These are phyloP conservation scores for Diplodia mutila DNA, from an alignment of 2,329 filamentous ascomycete genomes.

Conservation along the genomic window DNA sequence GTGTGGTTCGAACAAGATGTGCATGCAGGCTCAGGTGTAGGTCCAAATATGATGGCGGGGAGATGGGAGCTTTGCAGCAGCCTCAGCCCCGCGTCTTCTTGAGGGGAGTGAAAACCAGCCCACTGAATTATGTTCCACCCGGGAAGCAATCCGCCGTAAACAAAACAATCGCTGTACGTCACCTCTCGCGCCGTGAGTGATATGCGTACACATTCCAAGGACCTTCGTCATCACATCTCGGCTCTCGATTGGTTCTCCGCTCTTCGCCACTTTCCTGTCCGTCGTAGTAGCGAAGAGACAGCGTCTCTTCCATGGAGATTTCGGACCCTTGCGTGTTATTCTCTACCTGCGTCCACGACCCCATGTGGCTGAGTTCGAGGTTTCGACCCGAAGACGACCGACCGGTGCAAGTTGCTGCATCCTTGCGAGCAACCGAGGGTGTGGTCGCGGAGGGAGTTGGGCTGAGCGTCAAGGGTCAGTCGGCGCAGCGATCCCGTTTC, in stretches of 20 bases:
- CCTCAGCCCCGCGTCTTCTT: too few species aligned
- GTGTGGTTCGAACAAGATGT: neutral
- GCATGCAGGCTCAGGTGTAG: too few species aligned
- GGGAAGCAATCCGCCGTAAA: neutral
- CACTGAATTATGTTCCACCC: too few species aligned
- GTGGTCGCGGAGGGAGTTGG: neutral
- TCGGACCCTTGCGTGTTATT: neutral
- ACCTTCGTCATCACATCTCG: neutral
- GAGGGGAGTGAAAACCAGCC: too few species aligned
- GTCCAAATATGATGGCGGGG: too few species aligned
- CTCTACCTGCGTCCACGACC: neutral
- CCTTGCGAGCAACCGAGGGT: neutral
- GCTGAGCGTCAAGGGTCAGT: neutral
- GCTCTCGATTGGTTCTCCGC: neutral
- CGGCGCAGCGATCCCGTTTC: neutral
- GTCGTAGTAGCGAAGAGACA: neutral
- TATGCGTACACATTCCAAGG: conserved; percentile 2
- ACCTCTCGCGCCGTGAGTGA: neutral
- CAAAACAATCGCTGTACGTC: neutral
- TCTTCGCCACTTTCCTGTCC: neutral
- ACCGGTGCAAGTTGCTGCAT: neutral
- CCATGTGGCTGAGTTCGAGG: neutral
- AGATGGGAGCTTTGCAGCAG: too few species aligned
- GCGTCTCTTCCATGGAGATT: neutral
- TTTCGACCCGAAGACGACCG: neutral